Conservation (phyloP, 192 early-diverging fungal genomes). For the Backusella liffmaniae region DNA sequence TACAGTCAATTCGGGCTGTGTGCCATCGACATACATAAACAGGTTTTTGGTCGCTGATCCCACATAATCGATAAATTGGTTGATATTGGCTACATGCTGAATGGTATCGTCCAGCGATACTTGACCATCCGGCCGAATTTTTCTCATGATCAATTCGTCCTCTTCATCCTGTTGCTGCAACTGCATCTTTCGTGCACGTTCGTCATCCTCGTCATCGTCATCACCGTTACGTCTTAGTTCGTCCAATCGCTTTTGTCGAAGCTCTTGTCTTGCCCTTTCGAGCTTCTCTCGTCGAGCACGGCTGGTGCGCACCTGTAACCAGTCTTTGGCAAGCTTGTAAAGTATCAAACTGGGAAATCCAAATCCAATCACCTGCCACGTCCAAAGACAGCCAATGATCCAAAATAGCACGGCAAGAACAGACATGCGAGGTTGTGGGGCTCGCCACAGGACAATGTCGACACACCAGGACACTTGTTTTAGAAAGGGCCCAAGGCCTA, state of each 20-base stretch:
- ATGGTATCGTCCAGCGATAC: slow-evolving; percentile 33
- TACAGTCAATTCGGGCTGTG: slow-evolving; percentile 19
- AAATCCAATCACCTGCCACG: slow-evolving; percentile 15
- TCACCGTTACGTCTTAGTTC: background rate
- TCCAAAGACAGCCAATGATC: slow-evolving; percentile 28
- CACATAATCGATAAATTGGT: slow-evolving; percentile 10
- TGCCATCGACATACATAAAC: slow-evolving; percentile 19
- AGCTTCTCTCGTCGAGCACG: slow-evolving; percentile 12
- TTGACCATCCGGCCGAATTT: slow-evolving; percentile 23
- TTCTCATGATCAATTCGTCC: slow-evolving; percentile 22
- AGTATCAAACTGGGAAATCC: slow-evolving; percentile 22
- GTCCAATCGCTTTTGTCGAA: slow-evolving; percentile 12
- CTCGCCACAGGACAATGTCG: slow-evolving; percentile 26
- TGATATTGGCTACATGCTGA: slow-evolving; percentile 19
- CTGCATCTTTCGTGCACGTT: background rate
- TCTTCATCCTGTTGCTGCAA: slow-evolving; percentile 23
- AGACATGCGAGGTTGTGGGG: slow-evolving; percentile 15
- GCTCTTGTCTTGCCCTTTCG: background rate
- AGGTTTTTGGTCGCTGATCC: background rate
- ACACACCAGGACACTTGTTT: background rate
- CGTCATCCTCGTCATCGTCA: slow-evolving; percentile 9
- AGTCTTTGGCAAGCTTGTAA: slow-evolving; percentile 18
- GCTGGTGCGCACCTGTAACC: slow-evolving; percentile 19
- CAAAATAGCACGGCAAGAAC: slow-evolving; percentile 19
- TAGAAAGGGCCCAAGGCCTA: slow-evolving; percentile 19